Percentiles rank a stretch among this genome's conserved stretches.
These are phyloP conservation scores for Lyophyllum shimeji DNA, from an alignment of 768 basidiomycete genomes.

Conservation along the genomic window DNA sequence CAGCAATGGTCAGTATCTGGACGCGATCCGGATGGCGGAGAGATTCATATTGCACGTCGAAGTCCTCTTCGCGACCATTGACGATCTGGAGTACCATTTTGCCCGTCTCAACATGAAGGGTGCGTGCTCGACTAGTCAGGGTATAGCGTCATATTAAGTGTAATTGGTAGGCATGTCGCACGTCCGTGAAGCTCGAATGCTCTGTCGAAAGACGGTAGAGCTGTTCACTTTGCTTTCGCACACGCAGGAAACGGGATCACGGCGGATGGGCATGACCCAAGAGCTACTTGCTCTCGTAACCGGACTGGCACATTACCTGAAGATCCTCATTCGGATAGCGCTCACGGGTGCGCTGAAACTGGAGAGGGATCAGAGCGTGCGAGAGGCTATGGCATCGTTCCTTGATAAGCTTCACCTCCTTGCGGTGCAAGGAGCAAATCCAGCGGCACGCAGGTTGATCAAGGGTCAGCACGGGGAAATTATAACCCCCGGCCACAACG, in stretches of 20 bases:
- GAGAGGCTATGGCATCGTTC: slow-evolving; percentile 85
- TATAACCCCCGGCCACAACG: slow-evolving; percentile 34
- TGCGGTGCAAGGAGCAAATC: slow-evolving; percentile 82
- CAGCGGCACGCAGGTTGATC: slow-evolving; percentile 71
- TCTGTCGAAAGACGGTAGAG: slow-evolving; percentile 98
- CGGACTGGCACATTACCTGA: slow-evolving; percentile 98
- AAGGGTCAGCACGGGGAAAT: slow-evolving; percentile 73
- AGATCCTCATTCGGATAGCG: slow-evolving; percentile 98
- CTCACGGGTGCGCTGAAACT: slow-evolving; percentile 94
- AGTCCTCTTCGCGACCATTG: slow-evolving; percentile 94
- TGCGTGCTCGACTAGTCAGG: slow-evolving; percentile 33
- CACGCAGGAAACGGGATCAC: slow-evolving; percentile 89
- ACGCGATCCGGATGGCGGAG: slow-evolving; percentile 97
- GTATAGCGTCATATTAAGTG: slow-evolving; percentile 14
- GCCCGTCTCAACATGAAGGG: slow-evolving; percentile 80
- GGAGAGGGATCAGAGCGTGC: slow-evolving; percentile 84
- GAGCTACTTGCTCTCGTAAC: slow-evolving; percentile 96
- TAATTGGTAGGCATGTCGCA: slow-evolving; percentile 84
- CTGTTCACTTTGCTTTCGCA: slow-evolving; percentile 95
- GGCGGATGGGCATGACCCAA: slow-evolving; percentile 94
- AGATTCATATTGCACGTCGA: slow-evolving; percentile 99
- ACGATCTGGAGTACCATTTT: slow-evolving; percentile 93
- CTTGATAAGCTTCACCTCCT: slow-evolving; percentile 92
- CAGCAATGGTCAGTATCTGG: slow-evolving; percentile 93
- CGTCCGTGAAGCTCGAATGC: slow-evolving; percentile 96